phyloP scores from a whole-genome alignment of 345 rosid species.

The Durio zibethinus region DNA sequence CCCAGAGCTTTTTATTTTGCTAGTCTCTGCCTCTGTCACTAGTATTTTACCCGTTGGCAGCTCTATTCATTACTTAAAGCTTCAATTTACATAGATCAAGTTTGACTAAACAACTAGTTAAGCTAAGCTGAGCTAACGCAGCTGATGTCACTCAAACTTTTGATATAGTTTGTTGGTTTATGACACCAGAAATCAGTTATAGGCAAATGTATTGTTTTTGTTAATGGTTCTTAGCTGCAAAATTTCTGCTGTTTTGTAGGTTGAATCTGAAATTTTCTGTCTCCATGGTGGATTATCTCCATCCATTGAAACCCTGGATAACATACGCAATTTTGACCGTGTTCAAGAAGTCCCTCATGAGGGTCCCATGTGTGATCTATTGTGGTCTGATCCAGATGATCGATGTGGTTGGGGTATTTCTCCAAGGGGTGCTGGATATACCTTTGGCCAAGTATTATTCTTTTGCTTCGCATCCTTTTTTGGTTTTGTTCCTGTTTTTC shows the following conservation, averaged over 20 bases:
- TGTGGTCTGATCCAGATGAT: slow-evolving; percentile 98
- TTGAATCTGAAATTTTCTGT: slow-evolving; percentile 92
- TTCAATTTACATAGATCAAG: not conserved
- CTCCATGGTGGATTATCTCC: slow-evolving; percentile 94
- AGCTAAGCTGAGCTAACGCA: not conserved
- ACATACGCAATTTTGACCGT: slow-evolving; percentile 86
- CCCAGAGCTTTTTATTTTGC: not conserved
- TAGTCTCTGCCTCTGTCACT: not conserved
- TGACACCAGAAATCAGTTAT: not conserved
- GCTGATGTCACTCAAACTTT: not conserved
- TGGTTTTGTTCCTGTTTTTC: not conserved
- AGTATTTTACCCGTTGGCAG: not conserved
- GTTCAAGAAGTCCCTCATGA: slow-evolving; percentile 98
- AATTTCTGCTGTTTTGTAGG: slow-evolving; percentile 44
- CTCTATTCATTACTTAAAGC: not conserved
- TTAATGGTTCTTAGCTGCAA: slow-evolving; percentile 5
- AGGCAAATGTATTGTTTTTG: not conserved
- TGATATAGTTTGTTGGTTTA: not conserved
- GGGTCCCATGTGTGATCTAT: slow-evolving; percentile 98
- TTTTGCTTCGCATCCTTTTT: not conserved
- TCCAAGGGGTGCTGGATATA: slow-evolving; percentile 96
- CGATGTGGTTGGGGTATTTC: slow-evolving; percentile 98
- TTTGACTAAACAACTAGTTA: not conserved
- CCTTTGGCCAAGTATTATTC: slow-evolving; percentile 80
- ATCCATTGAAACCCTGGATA: slow-evolving; percentile 85